A percentile compares a stretch with the other conserved stretches of the same genome.
phyloP scores from a whole-genome alignment of 2,329 filamentous ascomycete genomes.

The Gaeumannomyces tritici region DNA sequence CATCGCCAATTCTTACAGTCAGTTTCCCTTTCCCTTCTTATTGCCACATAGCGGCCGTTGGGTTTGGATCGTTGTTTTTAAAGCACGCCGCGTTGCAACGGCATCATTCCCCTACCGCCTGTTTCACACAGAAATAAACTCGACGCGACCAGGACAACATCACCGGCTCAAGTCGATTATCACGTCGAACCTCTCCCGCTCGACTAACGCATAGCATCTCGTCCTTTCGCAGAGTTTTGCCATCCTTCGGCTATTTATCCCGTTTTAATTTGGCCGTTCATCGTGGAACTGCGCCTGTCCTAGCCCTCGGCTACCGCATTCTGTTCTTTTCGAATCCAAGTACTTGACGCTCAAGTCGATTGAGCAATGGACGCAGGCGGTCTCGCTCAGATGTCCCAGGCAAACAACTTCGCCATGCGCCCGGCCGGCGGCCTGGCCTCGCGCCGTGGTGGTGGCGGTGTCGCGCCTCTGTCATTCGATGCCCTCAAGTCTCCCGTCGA shows the following conservation, averaged over 20 bases:
- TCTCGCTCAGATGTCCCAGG: slow-evolving; percentile 98
- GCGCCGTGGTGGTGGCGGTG: slow-evolving; percentile 70
- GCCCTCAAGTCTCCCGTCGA: slow-evolving; percentile 59
- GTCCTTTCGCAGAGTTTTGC: not conserved
- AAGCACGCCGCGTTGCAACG: not conserved
- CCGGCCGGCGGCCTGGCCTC: slow-evolving; percentile 76
- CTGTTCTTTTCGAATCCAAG: slow-evolving; percentile 1
- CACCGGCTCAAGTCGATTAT: slow-evolving; percentile 1
- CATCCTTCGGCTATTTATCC: not conserved
- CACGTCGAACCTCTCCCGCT: not conserved
- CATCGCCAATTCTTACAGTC: not conserved
- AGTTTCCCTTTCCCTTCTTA: not conserved
- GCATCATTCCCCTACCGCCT: not conserved
- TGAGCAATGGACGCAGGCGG: slow-evolving; percentile 85
- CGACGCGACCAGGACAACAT: not conserved
- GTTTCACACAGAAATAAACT: slow-evolving; percentile 2
- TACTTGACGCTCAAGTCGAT: slow-evolving; percentile 8
- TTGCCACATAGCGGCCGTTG: not conserved
- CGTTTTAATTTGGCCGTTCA: not conserved
- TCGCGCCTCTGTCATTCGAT: slow-evolving; percentile 83
- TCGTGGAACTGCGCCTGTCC: slow-evolving; percentile 2
- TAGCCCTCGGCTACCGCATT: not conserved
- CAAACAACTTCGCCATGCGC: slow-evolving; percentile 66
- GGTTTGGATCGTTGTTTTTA: not conserved
- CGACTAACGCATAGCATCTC: not conserved